Base-by-base conservation (phyloP, 257 asterid species). In the Haberlea rhodopensis region DNA sequence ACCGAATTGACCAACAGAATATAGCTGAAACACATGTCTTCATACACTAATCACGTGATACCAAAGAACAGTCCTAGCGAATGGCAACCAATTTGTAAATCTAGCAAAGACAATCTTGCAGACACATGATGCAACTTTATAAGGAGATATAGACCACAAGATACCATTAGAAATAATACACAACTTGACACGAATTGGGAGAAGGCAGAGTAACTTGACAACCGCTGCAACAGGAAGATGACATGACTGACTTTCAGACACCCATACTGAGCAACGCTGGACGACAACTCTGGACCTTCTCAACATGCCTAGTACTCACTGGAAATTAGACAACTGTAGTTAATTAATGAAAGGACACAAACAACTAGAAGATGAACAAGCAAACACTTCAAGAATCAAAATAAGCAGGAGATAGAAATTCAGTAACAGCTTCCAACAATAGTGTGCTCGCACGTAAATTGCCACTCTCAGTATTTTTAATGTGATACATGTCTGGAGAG, bases 221-320 rank as follows among this genome's bases (percentile, higher is more conserved):
- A 87, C 87, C 65, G 90, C 96, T 71, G 90, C 96, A 81, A 90
- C 92, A 82, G 85, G 95, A 71, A 70, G 91, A 85, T 37, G 82
- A 82, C 89, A 85, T 69, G 87, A 90, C 89, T 61, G 87, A 90
- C 92, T 83, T 82, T 83, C 91, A 83, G 95, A 90, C 94, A 87
- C 86, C 95, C 85, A 82, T 54, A 85, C 82, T 80, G 90, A 82
- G 92, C 91, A 87, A 85, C 29, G 96, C 90, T 88, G 87, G 90
- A 90, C 83, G 88, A 85, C 87, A 67, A 87, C 92, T 79, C 92
- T 84, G 90, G 82, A 90, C 96, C 95, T 79, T 80, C 94, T 82
- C 95, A 90, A 87, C 85, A 85, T 78, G 85, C 87, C 88, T 85
- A 90, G 90, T 71, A 90, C 97, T 90, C 97, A 90, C 97, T 90